phyloP scores from a whole-genome alignment of 768 basidiomycete genomes.

The Trametes maxima region DNA sequence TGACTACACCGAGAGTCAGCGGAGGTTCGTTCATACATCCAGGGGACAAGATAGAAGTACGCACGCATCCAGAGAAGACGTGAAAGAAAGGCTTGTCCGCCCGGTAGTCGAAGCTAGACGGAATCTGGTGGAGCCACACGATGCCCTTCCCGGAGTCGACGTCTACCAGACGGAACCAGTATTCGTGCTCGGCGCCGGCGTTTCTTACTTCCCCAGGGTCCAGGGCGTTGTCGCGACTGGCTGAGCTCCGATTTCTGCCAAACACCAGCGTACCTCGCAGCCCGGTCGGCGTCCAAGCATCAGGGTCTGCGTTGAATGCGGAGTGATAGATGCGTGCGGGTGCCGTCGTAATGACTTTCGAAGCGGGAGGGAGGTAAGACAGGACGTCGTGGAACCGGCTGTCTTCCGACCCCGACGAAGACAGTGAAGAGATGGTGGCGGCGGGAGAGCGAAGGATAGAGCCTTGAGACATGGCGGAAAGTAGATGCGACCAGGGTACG shows the following conservation, averaged over 20 bases:
- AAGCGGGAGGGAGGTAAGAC: slow-evolving; percentile 28
- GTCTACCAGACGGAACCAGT: slow-evolving; percentile 71
- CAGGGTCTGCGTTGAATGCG: slow-evolving; percentile 47
- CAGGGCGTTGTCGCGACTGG: slow-evolving; percentile 27
- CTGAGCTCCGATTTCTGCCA: slow-evolving; percentile 32
- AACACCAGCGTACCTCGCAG: slow-evolving; percentile 64
- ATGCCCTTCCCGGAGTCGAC: slow-evolving; percentile 53
- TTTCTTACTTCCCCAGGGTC: slow-evolving; percentile 23
- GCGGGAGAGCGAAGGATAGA: slow-evolving; percentile 8
- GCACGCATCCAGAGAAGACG: slow-evolving; percentile 81
- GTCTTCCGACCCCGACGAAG: slow-evolving; percentile 16
- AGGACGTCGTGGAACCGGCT: slow-evolving; percentile 23
- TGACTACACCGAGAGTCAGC: slow-evolving; percentile 24
- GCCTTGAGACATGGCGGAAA: slow-evolving; percentile 4
- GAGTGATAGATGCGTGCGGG: slow-evolving; percentile 65
- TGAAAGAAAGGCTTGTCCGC: slow-evolving; percentile 93
- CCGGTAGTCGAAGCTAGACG: slow-evolving; percentile 65
- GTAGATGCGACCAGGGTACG: neutral
- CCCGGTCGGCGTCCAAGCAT: slow-evolving; percentile 62
- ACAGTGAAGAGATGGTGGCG: slow-evolving; percentile 17
- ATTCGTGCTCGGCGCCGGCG: slow-evolving; percentile 38
- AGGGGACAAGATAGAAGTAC: slow-evolving; percentile 29
- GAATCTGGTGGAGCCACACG: slow-evolving; percentile 70
- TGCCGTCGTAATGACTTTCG: slow-evolving; percentile 52
- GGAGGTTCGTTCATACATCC: slow-evolving; percentile 24